Conservation (phyloP, 2,329 filamentous ascomycete species). For the Pyrenophora teres region DNA sequence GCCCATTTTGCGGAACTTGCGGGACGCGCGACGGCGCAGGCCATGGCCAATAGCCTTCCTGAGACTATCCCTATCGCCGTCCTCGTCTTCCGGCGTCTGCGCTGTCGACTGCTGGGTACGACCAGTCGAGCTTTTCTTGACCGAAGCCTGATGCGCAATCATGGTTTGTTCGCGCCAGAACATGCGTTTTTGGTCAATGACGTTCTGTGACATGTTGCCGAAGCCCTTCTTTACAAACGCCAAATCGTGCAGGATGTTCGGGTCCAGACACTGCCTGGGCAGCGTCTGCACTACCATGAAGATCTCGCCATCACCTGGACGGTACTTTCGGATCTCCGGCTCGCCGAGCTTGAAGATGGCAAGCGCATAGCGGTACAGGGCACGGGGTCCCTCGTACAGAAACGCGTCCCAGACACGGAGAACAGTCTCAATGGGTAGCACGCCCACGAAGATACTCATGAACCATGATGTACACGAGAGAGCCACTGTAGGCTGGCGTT, state of each 20-base stretch:
- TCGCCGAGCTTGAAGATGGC: slow-evolving; percentile 91
- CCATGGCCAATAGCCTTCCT: slow-evolving; percentile 25
- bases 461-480: slow-evolving; percentile 96
- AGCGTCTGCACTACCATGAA: slow-evolving; percentile 92
- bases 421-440: slow-evolving; percentile 86
- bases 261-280: slow-evolving; percentile 79
- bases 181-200: slow-evolving; percentile 73
- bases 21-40: slow-evolving; percentile 30
- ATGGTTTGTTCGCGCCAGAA: slow-evolving; percentile 44
- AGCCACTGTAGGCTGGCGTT: slow-evolving; percentile 81
- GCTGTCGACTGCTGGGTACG: slow-evolving; percentile 8
- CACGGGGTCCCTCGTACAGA: slow-evolving; percentile 94
- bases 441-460: slow-evolving; percentile 96
- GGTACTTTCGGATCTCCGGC: slow-evolving; percentile 70
- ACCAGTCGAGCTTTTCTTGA: slow-evolving; percentile 19
- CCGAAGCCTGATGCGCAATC: slow-evolving; percentile 28
- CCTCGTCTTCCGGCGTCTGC: slow-evolving; percentile 24
- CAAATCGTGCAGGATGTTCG: slow-evolving; percentile 78
- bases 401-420: slow-evolving; percentile 94
- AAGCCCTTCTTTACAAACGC: slow-evolving; percentile 83
- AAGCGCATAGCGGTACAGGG: slow-evolving; percentile 87
- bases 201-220: slow-evolving; percentile 78
- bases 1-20: slow-evolving; percentile 31
- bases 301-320: slow-evolving; percentile 89
- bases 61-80: slow-evolving; percentile 24